Evolutionary conservation across 192 early-diverging fungal genomes (phyloP).

Genomic region (Coemansia sp.): DNA sequence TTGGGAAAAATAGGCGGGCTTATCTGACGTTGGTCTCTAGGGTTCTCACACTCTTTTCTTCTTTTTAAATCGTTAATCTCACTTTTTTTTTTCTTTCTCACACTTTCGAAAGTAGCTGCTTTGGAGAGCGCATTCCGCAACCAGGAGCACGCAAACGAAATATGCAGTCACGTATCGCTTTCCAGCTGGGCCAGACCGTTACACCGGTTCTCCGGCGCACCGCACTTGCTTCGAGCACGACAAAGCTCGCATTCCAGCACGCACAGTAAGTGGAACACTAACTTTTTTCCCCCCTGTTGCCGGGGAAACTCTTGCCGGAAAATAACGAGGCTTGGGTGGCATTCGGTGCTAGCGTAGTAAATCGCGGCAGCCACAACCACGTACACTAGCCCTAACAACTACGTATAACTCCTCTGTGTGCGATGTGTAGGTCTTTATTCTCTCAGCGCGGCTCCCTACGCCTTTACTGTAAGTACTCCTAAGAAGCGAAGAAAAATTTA

Average conservation of each 20-base stretch:
- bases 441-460: conserved; percentile 32
- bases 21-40: background rate
- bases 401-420: background rate
- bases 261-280: conserved; percentile 38
- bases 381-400: background rate
- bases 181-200: conserved; percentile 43
- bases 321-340: conserved; percentile 1
- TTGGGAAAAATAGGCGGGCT: background rate
- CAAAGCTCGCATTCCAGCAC: conserved; percentile 41
- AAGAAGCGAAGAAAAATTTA: conserved; percentile 6
- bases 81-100: conserved; percentile 1
- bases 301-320: background rate
- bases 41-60: conserved; percentile 8
- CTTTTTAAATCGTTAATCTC: conserved; percentile 6
- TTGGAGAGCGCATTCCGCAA: conserved; percentile 16
- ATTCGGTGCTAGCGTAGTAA: conserved; percentile 9
- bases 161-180: conserved; percentile 48
- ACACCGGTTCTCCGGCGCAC: conserved; percentile 43
- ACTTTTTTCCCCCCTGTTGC: background rate
- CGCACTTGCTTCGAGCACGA: conserved; percentile 18
- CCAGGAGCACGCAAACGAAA: conserved; percentile 11
- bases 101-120: conserved; percentile 16
- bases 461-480: conserved; percentile 47
- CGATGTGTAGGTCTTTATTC: conserved; percentile 35
- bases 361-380: background rate